Evolutionary conservation across 192 early-diverging fungal genomes (phyloP).

Genomic region (Endogone sp.): DNA sequence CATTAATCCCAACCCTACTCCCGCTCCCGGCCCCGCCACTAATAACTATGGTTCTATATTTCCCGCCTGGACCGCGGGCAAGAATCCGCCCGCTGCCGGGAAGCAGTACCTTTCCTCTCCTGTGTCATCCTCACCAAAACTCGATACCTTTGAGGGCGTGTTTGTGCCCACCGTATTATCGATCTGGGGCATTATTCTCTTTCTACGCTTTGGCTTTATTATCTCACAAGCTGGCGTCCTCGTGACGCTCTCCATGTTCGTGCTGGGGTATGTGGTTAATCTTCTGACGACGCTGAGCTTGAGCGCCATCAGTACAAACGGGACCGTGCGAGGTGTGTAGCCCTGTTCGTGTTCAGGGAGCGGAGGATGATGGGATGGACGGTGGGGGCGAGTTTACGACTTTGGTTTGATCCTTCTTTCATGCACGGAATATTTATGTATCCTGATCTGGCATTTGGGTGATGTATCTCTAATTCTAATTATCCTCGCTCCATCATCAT

Average conservation of each 20-base stretch:
- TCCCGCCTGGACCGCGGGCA: no score
- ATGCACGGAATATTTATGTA: no score
- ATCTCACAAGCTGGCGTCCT: conserved; percentile 59
- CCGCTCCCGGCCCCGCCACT: neutral
- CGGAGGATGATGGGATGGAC: no score
- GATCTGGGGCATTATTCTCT: conserved; percentile 72
- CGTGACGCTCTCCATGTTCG: conserved; percentile 57
- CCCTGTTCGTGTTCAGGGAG: no score
- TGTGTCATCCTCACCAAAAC: conserved; percentile 34
- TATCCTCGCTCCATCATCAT: conserved; percentile 10
- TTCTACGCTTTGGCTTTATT: conserved; percentile 66
- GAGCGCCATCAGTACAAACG: conserved; percentile 68
- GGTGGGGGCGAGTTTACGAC: neutral
- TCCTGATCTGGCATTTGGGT: neutral
- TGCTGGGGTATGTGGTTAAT: conserved; percentile 55
- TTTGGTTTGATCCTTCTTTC: no score
- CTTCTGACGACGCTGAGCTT: conserved; percentile 61
- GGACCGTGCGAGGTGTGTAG: conserved; percentile 45
- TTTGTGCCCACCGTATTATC: conserved; percentile 64
- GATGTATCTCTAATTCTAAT: no score
- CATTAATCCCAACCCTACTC: neutral
- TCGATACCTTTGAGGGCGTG: conserved; percentile 67
- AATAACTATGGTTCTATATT: no score
- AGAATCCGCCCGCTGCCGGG: neutral
- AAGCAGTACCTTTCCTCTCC: neutral